These are phyloP conservation scores for Craterostigma plantagineum DNA, from an alignment of 257 asterid genomes.

Conservation along the genomic window DNA sequence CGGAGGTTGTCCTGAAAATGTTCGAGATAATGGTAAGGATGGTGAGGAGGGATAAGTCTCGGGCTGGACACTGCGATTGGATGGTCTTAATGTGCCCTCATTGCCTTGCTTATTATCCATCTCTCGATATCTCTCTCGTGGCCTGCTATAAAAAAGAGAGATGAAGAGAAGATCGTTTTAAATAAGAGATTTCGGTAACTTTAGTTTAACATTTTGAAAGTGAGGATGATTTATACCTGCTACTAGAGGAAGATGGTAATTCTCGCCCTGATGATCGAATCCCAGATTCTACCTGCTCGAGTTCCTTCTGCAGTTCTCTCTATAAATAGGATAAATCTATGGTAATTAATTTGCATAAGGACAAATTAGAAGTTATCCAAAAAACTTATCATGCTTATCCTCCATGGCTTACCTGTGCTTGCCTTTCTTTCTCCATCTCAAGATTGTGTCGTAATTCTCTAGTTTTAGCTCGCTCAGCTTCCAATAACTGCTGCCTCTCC, in stretches of 20 bases:
- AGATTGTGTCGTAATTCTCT: slow-evolving; percentile 80
- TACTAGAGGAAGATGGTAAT: slow-evolving; percentile 52
- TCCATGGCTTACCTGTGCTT: slow-evolving; percentile 51
- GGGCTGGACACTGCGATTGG: too few relatives aligned
- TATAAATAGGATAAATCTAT: slow-evolving; percentile 11
- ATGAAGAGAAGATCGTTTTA: neutral
- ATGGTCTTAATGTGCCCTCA: too few relatives aligned
- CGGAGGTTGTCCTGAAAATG: slow-evolving; percentile 57
- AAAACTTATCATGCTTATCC: neutral
- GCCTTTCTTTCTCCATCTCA: slow-evolving; percentile 94
- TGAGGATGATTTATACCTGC: slow-evolving; percentile 49
- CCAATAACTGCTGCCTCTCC: slow-evolving; percentile 71
- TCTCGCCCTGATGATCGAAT: slow-evolving; percentile 65
- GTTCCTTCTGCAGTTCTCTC: slow-evolving; percentile 95
- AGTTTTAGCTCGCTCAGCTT: slow-evolving; percentile 78
- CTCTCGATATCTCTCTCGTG: slow-evolving; percentile 75
- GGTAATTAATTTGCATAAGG: neutral
- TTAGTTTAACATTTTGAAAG: neutral
- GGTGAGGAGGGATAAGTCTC: too few relatives aligned
- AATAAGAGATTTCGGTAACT: neutral
- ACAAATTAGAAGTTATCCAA: too few relatives aligned
- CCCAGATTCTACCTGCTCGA: slow-evolving; percentile 90
- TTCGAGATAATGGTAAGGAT: slow-evolving; percentile 41
- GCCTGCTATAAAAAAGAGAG: slow-evolving; percentile 16
- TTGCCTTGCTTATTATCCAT: slow-evolving; percentile 60